Evolutionary conservation across 148 eudicot genomes (phyloP).

Genomic region (Camellia granthamiana): DNA sequence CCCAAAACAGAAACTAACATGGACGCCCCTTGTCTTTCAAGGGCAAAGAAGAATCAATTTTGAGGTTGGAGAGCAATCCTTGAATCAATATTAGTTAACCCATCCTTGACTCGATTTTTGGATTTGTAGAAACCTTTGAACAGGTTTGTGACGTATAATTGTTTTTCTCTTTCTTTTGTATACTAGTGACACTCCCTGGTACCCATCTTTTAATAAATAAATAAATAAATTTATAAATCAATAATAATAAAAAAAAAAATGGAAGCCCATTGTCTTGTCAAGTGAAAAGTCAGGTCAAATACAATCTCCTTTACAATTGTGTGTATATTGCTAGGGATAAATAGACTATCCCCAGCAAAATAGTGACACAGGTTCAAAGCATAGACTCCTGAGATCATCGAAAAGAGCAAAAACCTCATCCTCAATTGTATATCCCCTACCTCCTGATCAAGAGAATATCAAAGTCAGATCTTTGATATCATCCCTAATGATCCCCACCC

Average conservation of each 20-base stretch:
- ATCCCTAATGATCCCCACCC: background rate
- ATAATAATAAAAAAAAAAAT: background rate
- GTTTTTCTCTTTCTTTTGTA: too few relatives aligned
- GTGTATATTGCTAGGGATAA: background rate
- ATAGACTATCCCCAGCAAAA: background rate
- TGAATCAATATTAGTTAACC: too few relatives aligned
- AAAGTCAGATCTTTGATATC: background rate
- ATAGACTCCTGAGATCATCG: background rate
- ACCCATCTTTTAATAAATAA: too few relatives aligned
- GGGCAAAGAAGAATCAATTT: too few relatives aligned
- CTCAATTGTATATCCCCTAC: background rate
- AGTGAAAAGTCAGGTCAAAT: background rate
- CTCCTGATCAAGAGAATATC: background rate
- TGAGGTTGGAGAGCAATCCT: too few relatives aligned
- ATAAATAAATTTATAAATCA: too few relatives aligned
- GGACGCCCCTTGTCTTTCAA: background rate
- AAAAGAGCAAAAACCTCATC: background rate
- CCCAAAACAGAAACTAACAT: background rate
- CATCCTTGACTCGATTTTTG: too few relatives aligned
- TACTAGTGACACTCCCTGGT: too few relatives aligned
- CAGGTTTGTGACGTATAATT: too few relatives aligned
- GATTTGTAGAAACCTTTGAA: too few relatives aligned
- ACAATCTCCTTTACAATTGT: background rate
- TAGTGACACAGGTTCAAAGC: background rate
- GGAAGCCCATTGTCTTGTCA: background rate